Base-by-base conservation (phyloP, 257 asterid species). In the Ballota nigra region DNA sequence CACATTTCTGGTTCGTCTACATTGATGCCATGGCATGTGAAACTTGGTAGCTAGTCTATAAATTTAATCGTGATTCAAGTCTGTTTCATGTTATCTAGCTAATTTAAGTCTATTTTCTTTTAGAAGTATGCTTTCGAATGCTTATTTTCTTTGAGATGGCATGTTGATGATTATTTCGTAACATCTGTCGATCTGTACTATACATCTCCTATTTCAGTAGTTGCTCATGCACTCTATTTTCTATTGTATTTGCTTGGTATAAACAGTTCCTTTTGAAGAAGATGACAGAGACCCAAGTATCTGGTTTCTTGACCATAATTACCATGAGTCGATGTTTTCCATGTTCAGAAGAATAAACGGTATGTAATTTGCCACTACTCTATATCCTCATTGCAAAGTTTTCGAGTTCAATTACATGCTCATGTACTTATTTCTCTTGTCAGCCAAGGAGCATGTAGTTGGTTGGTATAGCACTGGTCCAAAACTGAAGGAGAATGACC, bases 381-480 rank as follows among this genome's bases (percentile, higher is more conserved):
- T 20, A 26, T 45, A 53, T 75, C 19, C 75, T 67, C 57, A 66
- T 60, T 19, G 24, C 20, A 41, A n/a, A 38, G n/a, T 38, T 69
- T 22, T 2, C 16, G 19, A 1, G 49, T 63, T 71, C 43, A 49
- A 16, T 22, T 56, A 43, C 62, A 23, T 38, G 62, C 80, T 60
- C 49, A 77, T 70, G 68, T 58, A 56, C 67, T 13, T 65, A 9
- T 67, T 24, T 63, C 58, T 74, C 58, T 34, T 78, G 24, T 77
- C 95, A 92, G 98, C 97, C 70, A 92, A 92, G 88, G 98, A 92
- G 87, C 98, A 92, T 72, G 97, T 92, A 22, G 94, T 92, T 82
- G 98, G 98, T 59, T 93, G 98, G 98, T 93, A 93, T 69, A 93
- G 97, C 87, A 91, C 97, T 38, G 98, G 98, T 19, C 96, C 98